Conservation (phyloP, 1,139 yeast species). For the Kodamaea anthophila region DNA sequence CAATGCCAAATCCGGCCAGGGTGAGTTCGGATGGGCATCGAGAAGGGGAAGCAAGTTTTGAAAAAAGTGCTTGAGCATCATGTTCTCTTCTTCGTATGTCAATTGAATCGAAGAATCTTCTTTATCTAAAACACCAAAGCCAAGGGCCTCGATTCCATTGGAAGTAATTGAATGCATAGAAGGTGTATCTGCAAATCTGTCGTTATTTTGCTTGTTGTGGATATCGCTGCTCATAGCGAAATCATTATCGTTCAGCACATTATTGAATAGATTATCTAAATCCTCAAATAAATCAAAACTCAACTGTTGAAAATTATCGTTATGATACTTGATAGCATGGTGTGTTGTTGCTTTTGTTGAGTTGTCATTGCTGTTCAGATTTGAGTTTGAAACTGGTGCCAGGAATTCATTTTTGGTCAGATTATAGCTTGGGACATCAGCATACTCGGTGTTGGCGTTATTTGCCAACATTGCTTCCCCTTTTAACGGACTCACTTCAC, state of each 20-base stretch:
- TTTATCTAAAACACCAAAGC: not conserved
- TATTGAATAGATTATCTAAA: slow-evolving; percentile 15
- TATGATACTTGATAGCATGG: slow-evolving; percentile 7
- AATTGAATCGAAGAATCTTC: slow-evolving; percentile 4
- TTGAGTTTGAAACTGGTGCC: not conserved
- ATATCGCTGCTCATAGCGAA: no score
- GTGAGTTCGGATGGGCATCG: slow-evolving; percentile 53
- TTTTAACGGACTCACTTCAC: no score
- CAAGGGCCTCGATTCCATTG: no score
- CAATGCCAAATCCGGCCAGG: slow-evolving; percentile 53
- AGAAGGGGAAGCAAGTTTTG: slow-evolving; percentile 43
- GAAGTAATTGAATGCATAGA: no score
- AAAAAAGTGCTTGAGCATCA: slow-evolving; percentile 48
- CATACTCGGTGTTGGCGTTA: slow-evolving; percentile 7
- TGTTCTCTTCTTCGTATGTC: slow-evolving; percentile 40
- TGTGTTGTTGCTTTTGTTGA: no score
- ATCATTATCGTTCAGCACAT: slow-evolving; percentile 1
- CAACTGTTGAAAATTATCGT: slow-evolving; percentile 13
- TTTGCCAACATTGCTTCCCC: no score
- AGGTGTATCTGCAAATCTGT: not conserved
- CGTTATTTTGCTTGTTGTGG: not conserved
- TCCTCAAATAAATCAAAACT: slow-evolving; percentile 14
- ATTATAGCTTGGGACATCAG: slow-evolving; percentile 8
- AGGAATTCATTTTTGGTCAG: not conserved
- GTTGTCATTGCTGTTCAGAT: no score